Conservation (phyloP, 495 filamentous ascomycete species). For the Lentithecium fluviatile region DNA sequence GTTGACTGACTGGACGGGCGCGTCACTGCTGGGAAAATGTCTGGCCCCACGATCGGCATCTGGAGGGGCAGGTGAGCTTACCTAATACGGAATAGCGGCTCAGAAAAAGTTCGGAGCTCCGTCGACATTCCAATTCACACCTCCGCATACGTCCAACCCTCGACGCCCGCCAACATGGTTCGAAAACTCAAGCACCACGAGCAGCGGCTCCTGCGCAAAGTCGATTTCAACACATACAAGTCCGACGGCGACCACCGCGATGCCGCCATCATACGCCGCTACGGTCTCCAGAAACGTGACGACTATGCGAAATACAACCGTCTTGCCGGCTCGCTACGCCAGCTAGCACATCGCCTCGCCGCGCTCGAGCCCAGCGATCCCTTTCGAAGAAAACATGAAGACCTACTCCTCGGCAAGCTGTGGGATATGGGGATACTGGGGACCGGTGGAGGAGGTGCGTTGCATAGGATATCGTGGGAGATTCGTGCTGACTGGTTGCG, state of each 20-base stretch:
- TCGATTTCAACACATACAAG: conserved; percentile 93
- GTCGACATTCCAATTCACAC: conserved; percentile 1
- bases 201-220: conserved; percentile 82
- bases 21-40: conserved; percentile 10
- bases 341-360: conserved; percentile 82
- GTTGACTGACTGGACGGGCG: neutral
- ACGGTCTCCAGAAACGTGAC: conserved; percentile 73
- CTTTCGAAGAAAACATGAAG: conserved; percentile 74
- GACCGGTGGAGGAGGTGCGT: conserved; percentile 45
- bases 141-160: neutral
- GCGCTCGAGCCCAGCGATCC: conserved; percentile 73
- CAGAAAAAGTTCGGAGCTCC: conserved; percentile 2
- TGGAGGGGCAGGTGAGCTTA: conserved; percentile 10
- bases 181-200: conserved; percentile 93
- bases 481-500: too few relatives aligned
- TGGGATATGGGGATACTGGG: conserved; percentile 82
- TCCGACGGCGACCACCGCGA: conserved; percentile 82
- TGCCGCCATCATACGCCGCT: conserved; percentile 74
- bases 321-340: conserved; percentile 78
- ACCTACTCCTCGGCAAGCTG: conserved; percentile 81
- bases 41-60: conserved; percentile 23
- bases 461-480: too few relatives aligned
- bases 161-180: conserved; percentile 60
- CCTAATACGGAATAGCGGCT: conserved; percentile 1
- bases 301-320: conserved; percentile 89